Base-by-base conservation (phyloP, 208 protist genomes). In the Trypanosoma avium region DNA sequence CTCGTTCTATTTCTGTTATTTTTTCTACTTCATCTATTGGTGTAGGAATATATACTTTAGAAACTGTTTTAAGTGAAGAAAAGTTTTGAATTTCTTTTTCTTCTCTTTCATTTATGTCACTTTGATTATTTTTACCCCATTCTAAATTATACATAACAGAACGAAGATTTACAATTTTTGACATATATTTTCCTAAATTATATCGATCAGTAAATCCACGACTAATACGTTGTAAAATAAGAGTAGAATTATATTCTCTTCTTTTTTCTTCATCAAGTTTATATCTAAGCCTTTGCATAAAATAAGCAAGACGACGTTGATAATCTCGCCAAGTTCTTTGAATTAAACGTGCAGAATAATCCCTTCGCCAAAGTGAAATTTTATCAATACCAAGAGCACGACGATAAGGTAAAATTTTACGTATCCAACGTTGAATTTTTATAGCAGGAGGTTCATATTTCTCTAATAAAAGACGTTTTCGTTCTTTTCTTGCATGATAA, bases 311-410 rank as follows among this genome's bases (percentile, higher is more conserved):
- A 0, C 80, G 77, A 0, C 36, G 67, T 9, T 67, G 43, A 64
- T 85, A 85, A n/a, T 71, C 78, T 3, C 84, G 72, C 86, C 89
- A 95, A 17, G 77, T 53, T 1, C 69, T 36, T 70, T 94, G 88
- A 33, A 94, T 84, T 4, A 57, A 5, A 12, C 74, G 2, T 8
- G 86, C 81, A n/a, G 80, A 81, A 10, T 65, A 55, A 15, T 81
- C 21, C 21, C 60, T 77, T 19, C 24, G 27, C 27, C 55, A 58
- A 29, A 69, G 36, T 0, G 84, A 81, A 5, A 61, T 62, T 10
- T 40, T n/a, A 35, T 92, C 86, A 1, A 87, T 70, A 27, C 82
- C 84, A 32, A 77, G 75, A 8, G 30, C 27, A 15, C 72, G 73
- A 22, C 80, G 75, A 33, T 72, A 59, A 6, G 48, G 35, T 55